A percentile compares a stretch with the other conserved stretches of the same genome.
These are phyloP conservation scores for Claviceps quebecensis DNA, from an alignment of 2,329 filamentous ascomycete genomes.

Conservation along the genomic window DNA sequence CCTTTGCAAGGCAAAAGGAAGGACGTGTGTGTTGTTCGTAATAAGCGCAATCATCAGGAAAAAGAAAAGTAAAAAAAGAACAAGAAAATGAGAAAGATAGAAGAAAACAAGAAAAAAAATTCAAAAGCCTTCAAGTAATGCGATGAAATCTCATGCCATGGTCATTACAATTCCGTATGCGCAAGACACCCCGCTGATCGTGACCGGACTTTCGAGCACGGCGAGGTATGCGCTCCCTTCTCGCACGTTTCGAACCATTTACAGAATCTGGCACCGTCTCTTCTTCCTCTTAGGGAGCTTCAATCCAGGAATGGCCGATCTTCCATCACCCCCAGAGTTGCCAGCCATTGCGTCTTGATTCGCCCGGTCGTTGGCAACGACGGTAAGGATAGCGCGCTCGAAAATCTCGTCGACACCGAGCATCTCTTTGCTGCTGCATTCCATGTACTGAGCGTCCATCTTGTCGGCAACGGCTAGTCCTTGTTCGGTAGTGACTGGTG, in stretches of 20 bases:
- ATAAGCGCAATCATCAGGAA: conserved; percentile 20
- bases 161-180: conserved; percentile 26
- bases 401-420: conserved; percentile 93
- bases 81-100: conserved; percentile 9
- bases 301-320: conserved; percentile 27
- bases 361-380: conserved; percentile 66
- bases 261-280: conserved; percentile 70
- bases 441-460: conserved; percentile 93
- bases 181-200: neutral
- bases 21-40: conserved; percentile 10
- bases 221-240: neutral
- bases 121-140: conserved; percentile 20
- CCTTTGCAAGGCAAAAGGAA: neutral
- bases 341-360: conserved; percentile 38
- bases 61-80: conserved; percentile 11
- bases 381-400: conserved; percentile 76
- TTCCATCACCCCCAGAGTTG: conserved; percentile 23
- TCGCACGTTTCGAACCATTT: conserved; percentile 16
- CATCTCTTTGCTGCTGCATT: conserved; percentile 98
- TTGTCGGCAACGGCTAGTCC: conserved; percentile 76
- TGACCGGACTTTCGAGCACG: neutral
- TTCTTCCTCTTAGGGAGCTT: conserved; percentile 60
- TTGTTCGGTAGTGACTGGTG: conserved; percentile 84
- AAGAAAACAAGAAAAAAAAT: no score
- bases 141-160: conserved; percentile 9